Conservation (phyloP, 305 asterid genomes). For the Andrographis paniculata region DNA sequence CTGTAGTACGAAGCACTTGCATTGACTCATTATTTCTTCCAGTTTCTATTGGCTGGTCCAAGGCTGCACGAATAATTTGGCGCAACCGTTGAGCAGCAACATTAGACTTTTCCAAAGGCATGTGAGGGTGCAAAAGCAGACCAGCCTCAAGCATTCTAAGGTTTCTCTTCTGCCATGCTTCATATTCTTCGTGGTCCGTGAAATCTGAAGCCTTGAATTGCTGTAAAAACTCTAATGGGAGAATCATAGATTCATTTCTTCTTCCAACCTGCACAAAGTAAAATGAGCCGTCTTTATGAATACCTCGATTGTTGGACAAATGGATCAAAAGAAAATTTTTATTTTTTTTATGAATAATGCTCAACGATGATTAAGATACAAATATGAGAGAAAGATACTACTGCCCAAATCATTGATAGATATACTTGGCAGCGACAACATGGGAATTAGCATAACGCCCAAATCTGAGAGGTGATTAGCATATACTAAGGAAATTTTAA, state of each 20-base stretch:
- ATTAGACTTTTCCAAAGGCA: conserved; percentile 64
- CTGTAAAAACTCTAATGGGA: conserved; percentile 89
- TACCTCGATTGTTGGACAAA: too few relatives aligned
- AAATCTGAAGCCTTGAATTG: conserved; percentile 95
- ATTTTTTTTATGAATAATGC: too few relatives aligned
- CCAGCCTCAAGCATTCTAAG: conserved; percentile 85
- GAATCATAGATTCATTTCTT: conserved; percentile 64
- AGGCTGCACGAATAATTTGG: conserved; percentile 67
- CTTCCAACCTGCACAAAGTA: conserved; percentile 56
- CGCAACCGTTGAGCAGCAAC: conserved; percentile 65
- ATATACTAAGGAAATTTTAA: conserved; percentile 3
- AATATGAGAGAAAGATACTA: too few relatives aligned
- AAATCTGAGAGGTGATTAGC: not conserved
- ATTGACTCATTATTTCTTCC: conserved; percentile 88
- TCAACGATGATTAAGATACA: too few relatives aligned
- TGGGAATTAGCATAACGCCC: not conserved
- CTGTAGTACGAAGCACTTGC: conserved; percentile 91
- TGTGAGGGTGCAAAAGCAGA: conserved; percentile 75
- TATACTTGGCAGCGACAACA: not conserved
- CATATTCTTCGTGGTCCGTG: conserved; percentile 67
- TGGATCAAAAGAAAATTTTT: too few relatives aligned
- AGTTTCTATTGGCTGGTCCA: conserved; percentile 84
- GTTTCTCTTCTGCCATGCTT: conserved; percentile 89
- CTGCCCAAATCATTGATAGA: too few relatives aligned
- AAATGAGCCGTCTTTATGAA: too few relatives aligned